Percentiles rank a stretch among this genome's conserved stretches.
Conservation (phyloP, 805 yeast genomes). For the Candida berthetii region DNA sequence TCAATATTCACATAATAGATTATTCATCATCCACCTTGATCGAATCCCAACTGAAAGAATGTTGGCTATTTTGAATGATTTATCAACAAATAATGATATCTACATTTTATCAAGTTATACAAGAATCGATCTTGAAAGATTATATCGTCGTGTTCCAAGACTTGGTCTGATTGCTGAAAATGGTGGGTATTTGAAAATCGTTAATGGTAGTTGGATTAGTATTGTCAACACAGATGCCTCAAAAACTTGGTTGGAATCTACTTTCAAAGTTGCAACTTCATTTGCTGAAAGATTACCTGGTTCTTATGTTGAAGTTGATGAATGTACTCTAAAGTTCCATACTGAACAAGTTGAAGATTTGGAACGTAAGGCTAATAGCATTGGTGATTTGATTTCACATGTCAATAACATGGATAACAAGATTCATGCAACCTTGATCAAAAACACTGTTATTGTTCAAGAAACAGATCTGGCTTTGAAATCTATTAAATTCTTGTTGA, state of each 20-base stretch:
- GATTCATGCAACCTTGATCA: conserved; percentile 73
- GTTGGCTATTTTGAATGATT: conserved; percentile 48
- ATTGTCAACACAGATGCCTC: conserved; percentile 45
- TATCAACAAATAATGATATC: conserved; percentile 53
- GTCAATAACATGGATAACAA: conserved; percentile 69
- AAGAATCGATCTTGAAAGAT: conserved; percentile 56
- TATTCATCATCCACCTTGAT: conserved; percentile 39
- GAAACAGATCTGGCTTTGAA: conserved; percentile 51
- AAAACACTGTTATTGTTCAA: conserved; percentile 66
- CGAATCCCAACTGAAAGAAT: conserved; percentile 59
- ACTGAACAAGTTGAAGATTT: conserved; percentile 60
- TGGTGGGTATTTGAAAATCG: conserved; percentile 71
- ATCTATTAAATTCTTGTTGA: conserved; percentile 49
- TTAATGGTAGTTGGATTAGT: conserved; percentile 53
- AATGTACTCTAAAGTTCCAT: conserved; percentile 70
- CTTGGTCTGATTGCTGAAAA: conserved; percentile 86
- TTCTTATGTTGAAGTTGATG: conserved; percentile 63
- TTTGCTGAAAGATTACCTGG: conserved; percentile 79
- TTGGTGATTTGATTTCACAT: conserved; percentile 84
- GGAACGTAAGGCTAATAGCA: conserved; percentile 57
- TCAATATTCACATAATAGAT: conserved; percentile 28
- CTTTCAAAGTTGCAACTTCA: conserved; percentile 47
- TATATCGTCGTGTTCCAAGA: conserved; percentile 59
- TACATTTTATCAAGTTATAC: conserved; percentile 66
- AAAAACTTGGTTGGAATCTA: conserved; percentile 54